Base-by-base conservation (phyloP, 139 green algal species). In the Volvox africanus region DNA sequence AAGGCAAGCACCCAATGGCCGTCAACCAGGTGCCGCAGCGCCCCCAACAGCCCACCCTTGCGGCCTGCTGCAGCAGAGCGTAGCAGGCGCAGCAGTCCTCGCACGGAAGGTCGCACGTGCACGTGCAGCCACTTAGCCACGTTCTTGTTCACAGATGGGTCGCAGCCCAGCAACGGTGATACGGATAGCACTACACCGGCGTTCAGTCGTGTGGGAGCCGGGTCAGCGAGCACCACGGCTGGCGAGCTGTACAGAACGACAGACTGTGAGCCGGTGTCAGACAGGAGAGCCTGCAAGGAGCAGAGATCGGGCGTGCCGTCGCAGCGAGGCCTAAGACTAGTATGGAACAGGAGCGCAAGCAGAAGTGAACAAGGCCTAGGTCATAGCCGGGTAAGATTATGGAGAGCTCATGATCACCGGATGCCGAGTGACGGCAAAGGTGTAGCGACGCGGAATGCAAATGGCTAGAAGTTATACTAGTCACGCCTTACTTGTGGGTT, bases 1-100 rank as follows among this genome's bases (percentile, higher is more conserved):
- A 98, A 98, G 0, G 96, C 93, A 68, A 99, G 95, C 86, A 98
- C 96, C 97, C 97, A 99, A 93, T 98, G 96, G 0, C 97, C 97
- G 82, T 98, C 96, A 50, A 95, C 93, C n/a, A 98, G 94, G 84
- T 96, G 95, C 2, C 92, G 89, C 88, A 95, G 89, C 1, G 92
- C 91, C 35, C 35, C 82, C 17, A 96, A 77, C 62, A 96, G 83
- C 6, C 93, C 94, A 61, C 94, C 93, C 78, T 93, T 93, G 55
- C 91, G 92, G 3, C 33, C 68, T 9, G 73, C 55, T 21, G 92
- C 80, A 18, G 86, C 90, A 32, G 88, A 76, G 73, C 86, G 88
- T 86, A 93, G 50, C n/a, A 94, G 87, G 35, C 93, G 91, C 71
- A 96, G 88, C 73, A 98, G 93, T 30, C 96, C 96, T 1, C 95